phyloP scores from a whole-genome alignment of 1,139 yeast species.

The Hyphopichia pseudoburtonii region DNA sequence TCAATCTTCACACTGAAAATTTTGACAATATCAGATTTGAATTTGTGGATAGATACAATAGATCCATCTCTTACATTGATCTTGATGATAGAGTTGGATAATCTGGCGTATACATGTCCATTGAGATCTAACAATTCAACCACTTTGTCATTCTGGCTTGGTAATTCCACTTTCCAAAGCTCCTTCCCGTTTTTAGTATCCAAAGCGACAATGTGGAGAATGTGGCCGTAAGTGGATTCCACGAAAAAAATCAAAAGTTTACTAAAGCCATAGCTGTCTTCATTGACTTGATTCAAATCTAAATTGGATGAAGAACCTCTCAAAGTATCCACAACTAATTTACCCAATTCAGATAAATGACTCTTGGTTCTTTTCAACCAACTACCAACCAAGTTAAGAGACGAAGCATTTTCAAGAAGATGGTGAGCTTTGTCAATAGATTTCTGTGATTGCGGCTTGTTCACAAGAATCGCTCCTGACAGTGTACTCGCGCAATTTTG shows the following conservation, averaged over 20 bases:
- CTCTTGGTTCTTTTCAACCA: conserved; percentile 33
- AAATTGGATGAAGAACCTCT: conserved; percentile 7
- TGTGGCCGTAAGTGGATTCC: conserved; percentile 18
- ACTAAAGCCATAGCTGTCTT: conserved; percentile 33
- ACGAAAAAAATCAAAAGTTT: conserved; percentile 33
- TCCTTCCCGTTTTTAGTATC: conserved; percentile 29
- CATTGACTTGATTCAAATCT: conserved; percentile 5
- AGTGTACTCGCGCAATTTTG: conserved; percentile 1
- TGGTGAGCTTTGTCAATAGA: conserved; percentile 30
- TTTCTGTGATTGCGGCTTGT: conserved; percentile 32
- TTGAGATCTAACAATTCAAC: conserved; percentile 17
- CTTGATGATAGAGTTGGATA: conserved; percentile 15
- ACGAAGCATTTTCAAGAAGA: conserved; percentile 29
- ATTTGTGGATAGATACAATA: conserved; percentile 2
- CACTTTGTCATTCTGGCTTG: conserved; percentile 10
- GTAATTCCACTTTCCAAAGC: conserved; percentile 24
- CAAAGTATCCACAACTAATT: conserved; percentile 16
- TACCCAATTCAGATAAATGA: conserved; percentile 39
- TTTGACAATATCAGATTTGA: conserved; percentile 7
- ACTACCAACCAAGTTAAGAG: conserved; percentile 21
- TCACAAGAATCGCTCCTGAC: conserved; percentile 14
- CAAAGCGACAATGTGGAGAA: conserved; percentile 30
- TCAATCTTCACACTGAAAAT: conserved; percentile 8
- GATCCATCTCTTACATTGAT: conserved; percentile 28
- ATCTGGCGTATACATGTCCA: conserved; percentile 22